Evolutionary conservation across 2,329 filamentous ascomycete species (phyloP).

Genomic region (Nannizziopsis barbatae): DNA sequence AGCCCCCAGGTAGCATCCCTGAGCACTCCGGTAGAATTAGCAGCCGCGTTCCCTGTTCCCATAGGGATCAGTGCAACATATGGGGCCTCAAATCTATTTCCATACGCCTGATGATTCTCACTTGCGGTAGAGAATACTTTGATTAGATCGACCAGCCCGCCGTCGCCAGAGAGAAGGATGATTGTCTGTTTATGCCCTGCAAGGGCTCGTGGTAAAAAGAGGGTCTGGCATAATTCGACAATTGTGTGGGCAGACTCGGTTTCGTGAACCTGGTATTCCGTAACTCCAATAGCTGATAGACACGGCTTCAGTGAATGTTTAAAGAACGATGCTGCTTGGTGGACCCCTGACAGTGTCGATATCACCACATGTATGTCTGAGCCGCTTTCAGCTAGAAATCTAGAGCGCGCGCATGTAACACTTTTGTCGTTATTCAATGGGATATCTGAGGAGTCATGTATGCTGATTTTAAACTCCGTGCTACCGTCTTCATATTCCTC

Average conservation of each 20-base stretch:
- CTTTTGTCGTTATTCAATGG: too few relatives aligned
- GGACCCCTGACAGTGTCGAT: slow-evolving; percentile 55
- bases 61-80: slow-evolving; percentile 46
- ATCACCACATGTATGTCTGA: slow-evolving; percentile 50
- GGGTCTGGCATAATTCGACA: slow-evolving; percentile 46
- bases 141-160: slow-evolving; percentile 70
- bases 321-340: slow-evolving; percentile 48
- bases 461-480: too few relatives aligned
- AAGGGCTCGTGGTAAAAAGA: slow-evolving; percentile 42
- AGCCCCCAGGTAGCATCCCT: slow-evolving; percentile 34
- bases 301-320: slow-evolving; percentile 46
- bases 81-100: slow-evolving; percentile 37
- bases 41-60: slow-evolving; percentile 40
- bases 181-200: slow-evolving; percentile 47
- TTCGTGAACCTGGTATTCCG: slow-evolving; percentile 44
- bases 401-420: not conserved
- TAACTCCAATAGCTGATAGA: slow-evolving; percentile 39
- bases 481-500: too few relatives aligned
- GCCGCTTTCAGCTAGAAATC: not conserved
- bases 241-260: slow-evolving; percentile 57
- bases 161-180: slow-evolving; percentile 76
- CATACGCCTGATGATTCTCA: slow-evolving; percentile 12
- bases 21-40: slow-evolving; percentile 29
- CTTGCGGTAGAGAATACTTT: slow-evolving; percentile 47
- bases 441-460: too few relatives aligned